Evolutionary conservation across 768 basidiomycete species (phyloP).

Genomic region (Leccinum olivaceopallidum): DNA sequence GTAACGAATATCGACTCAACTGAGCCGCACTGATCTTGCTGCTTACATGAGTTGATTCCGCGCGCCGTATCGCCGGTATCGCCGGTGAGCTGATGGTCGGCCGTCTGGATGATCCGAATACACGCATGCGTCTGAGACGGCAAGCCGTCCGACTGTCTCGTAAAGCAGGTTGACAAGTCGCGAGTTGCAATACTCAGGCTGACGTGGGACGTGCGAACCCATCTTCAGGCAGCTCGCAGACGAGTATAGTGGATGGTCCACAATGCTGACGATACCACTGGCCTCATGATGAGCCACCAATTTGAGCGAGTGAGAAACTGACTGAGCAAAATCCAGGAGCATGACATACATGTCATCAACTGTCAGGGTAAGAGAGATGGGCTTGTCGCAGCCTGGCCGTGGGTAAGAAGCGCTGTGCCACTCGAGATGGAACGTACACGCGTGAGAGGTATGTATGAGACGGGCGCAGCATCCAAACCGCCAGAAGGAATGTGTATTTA

Average conservation of each 20-base stretch:
- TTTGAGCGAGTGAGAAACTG: background rate
- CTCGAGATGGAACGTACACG: background rate
- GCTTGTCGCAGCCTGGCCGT: background rate
- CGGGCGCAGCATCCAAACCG: background rate
- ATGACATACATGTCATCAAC: background rate
- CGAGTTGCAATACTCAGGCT: background rate
- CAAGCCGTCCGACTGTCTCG: background rate
- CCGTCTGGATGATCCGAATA: conserved; percentile 1
- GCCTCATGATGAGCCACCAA: background rate
- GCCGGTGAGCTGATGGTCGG: background rate
- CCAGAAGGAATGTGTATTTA: background rate
- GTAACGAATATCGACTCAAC: background rate
- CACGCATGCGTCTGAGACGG: conserved; percentile 1
- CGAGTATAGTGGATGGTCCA: background rate
- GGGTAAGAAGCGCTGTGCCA: background rate
- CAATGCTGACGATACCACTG: background rate
- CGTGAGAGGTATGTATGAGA: background rate
- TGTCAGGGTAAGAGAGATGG: background rate
- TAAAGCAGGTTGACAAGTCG: conserved; percentile 2
- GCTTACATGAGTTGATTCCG: conserved; percentile 6
- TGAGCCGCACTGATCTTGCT: background rate
- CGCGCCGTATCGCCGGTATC: background rate
- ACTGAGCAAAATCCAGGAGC: background rate
- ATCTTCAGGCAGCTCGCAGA: background rate
- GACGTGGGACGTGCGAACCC: conserved; percentile 3